phyloP scores from a whole-genome alignment of 768 basidiomycete species.

The Amanita molliuscula region DNA sequence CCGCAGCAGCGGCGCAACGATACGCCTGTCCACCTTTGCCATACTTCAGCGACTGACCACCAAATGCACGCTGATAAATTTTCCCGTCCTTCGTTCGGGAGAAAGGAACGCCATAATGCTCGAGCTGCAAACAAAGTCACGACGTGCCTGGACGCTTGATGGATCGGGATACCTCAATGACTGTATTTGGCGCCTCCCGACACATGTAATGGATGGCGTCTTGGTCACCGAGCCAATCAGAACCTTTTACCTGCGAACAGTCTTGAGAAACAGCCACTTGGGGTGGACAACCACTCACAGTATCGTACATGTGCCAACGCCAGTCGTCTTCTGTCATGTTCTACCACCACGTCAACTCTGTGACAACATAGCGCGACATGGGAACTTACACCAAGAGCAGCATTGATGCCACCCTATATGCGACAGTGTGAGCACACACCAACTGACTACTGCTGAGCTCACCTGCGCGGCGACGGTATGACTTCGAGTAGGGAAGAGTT shows the following conservation, averaged over 20 bases:
- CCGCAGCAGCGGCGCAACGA: slow-evolving; percentile 96
- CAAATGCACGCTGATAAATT: slow-evolving; percentile 99
- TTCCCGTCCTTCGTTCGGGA: slow-evolving; percentile 98
- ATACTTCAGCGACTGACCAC: slow-evolving; percentile 93
- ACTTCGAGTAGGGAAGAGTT: slow-evolving; percentile 96
- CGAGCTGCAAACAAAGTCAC: slow-evolving; percentile 49
- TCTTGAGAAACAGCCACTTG: slow-evolving; percentile 7
- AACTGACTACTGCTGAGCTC: slow-evolving; percentile 11
- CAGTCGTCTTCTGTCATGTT: slow-evolving; percentile 99
- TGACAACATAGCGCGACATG: slow-evolving; percentile 2
- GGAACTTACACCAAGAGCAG: slow-evolving; percentile 75
- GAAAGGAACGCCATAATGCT: slow-evolving; percentile 98
- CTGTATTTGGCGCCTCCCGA: slow-evolving; percentile 88
- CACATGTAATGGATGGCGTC: slow-evolving; percentile 99
- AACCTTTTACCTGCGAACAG: slow-evolving; percentile 81
- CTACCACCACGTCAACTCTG: slow-evolving; percentile 23
- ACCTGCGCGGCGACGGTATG: slow-evolving; percentile 98
- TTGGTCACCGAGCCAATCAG: slow-evolving; percentile 99
- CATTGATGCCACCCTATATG: slow-evolving; percentile 90
- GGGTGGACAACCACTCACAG: slow-evolving; percentile 38
- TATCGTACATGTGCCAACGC: slow-evolving; percentile 99
- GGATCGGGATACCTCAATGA: slow-evolving; percentile 64
- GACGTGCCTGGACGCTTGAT: neutral
- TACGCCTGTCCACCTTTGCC: slow-evolving; percentile 99
- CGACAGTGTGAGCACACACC: slow-evolving; percentile 8